A percentile compares a stretch with the other conserved stretches of the same genome.
Evolutionary conservation across 2,329 filamentous ascomycete species (phyloP).

Genomic region (Westerdykella sp.): DNA sequence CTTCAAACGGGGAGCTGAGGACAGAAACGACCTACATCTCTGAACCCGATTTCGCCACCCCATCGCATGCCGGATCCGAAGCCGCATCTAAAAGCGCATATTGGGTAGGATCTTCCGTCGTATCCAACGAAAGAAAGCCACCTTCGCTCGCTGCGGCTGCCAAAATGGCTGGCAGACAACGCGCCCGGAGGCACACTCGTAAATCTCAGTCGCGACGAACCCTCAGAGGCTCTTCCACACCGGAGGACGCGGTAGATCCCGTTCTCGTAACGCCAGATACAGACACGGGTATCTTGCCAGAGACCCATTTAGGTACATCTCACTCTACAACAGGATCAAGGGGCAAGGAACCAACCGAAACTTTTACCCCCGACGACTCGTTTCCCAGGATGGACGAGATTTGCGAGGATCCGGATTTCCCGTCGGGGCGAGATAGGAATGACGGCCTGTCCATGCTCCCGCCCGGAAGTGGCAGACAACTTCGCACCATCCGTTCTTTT

Average conservation of each 20-base stretch:
- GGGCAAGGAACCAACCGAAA: too few species aligned
- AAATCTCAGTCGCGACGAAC: slow-evolving; percentile 11
- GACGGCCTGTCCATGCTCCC: too few species aligned
- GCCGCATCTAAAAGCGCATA: slow-evolving; percentile 7
- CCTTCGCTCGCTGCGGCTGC: slow-evolving; percentile 51
- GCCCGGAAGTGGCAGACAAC: too few species aligned
- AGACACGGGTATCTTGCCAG: slow-evolving; percentile 9
- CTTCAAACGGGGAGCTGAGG: slow-evolving; percentile 45
- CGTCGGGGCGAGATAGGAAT: too few species aligned
- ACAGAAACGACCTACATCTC: slow-evolving; percentile 36
- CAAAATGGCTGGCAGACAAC: slow-evolving; percentile 45
- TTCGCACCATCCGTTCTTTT: too few species aligned
- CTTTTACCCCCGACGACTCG: slow-evolving; percentile 5
- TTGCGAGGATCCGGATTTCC: too few species aligned
- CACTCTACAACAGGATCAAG: too few species aligned
- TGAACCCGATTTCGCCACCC: slow-evolving; percentile 37
- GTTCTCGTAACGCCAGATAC: slow-evolving; percentile 36
- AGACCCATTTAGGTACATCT: too few species aligned
- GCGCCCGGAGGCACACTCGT: slow-evolving; percentile 37
- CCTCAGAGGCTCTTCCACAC: slow-evolving; percentile 17
- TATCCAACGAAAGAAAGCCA: slow-evolving; percentile 40
- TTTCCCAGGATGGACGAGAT: slow-evolving; percentile 1
- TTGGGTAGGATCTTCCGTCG: too few species aligned
- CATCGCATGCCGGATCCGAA: slow-evolving; percentile 29
- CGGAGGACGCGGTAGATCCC: slow-evolving; percentile 30